Evolutionary conservation across 495 filamentous ascomycete genomes (phyloP).

Genomic region (Penicillium parvum): DNA sequence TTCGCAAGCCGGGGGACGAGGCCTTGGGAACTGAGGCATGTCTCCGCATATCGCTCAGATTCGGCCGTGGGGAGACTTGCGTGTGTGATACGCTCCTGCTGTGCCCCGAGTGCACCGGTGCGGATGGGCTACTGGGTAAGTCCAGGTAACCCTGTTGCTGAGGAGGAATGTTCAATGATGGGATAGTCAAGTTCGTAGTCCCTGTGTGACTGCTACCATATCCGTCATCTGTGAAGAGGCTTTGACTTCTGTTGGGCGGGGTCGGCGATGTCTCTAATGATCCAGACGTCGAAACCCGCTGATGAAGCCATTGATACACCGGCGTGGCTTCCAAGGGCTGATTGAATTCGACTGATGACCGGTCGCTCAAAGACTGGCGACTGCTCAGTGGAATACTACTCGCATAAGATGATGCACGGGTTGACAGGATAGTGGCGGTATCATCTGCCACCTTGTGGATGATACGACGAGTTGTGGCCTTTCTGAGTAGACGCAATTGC

Average conservation of each 20-base stretch:
- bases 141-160: conserved; percentile 8
- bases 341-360: conserved; percentile 36
- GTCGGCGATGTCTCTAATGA: conserved; percentile 7
- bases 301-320: conserved; percentile 27
- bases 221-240: conserved; percentile 21
- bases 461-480: conserved; percentile 32
- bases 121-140: conserved; percentile 21
- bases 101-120: conserved; percentile 16
- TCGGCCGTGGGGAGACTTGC: conserved; percentile 6
- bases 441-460: conserved; percentile 40
- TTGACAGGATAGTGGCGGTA: conserved; percentile 33
- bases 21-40: conserved; percentile 26
- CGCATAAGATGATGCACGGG: conserved; percentile 23
- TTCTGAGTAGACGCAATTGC: conserved; percentile 32
- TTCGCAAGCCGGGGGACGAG: conserved; percentile 4
- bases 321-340: conserved; percentile 21
- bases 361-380: conserved; percentile 25
- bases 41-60: conserved; percentile 11
- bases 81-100: conserved; percentile 23
- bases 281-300: conserved; percentile 7
- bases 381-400: conserved; percentile 27
- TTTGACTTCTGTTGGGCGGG: conserved; percentile 3
- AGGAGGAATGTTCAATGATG: background rate
- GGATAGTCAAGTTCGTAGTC: conserved; percentile 1
- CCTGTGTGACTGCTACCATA: conserved; percentile 17